These are phyloP conservation scores for Cryphonectria carpinicola DNA, from an alignment of 2,329 filamentous ascomycete species.

Conservation along the genomic window DNA sequence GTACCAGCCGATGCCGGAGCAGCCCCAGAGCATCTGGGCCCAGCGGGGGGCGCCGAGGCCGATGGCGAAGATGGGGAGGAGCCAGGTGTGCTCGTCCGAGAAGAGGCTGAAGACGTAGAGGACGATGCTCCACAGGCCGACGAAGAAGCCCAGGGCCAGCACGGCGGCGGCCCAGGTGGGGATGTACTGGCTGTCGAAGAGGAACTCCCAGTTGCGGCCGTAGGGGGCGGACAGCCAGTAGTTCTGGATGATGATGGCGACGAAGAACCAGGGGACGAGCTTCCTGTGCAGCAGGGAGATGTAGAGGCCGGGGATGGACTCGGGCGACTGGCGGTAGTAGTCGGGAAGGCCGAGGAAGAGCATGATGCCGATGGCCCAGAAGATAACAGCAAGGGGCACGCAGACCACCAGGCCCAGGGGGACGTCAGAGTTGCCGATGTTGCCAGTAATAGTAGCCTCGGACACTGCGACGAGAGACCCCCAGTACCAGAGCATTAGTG, in stretches of 20 bases:
- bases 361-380: slow-evolving; percentile 60
- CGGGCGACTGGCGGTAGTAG: slow-evolving; percentile 68
- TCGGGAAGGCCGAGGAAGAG: slow-evolving; percentile 66
- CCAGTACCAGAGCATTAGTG: slow-evolving; percentile 70
- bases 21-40: slow-evolving; percentile 71
- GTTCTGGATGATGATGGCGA: slow-evolving; percentile 67
- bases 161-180: slow-evolving; percentile 60
- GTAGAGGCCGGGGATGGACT: slow-evolving; percentile 69
- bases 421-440: slow-evolving; percentile 40
- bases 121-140: slow-evolving; percentile 58
- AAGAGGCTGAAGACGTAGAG: slow-evolving; percentile 57
- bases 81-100: slow-evolving; percentile 67
- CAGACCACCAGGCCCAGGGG: slow-evolving; percentile 50
- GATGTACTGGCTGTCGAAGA: slow-evolving; percentile 62
- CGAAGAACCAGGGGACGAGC: slow-evolving; percentile 71
- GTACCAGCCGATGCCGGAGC: slow-evolving; percentile 62
- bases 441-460: slow-evolving; percentile 45
- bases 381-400: slow-evolving; percentile 58
- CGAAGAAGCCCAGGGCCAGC: slow-evolving; percentile 59
- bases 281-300: slow-evolving; percentile 63
- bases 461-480: slow-evolving; percentile 57
- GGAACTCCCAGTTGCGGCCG: slow-evolving; percentile 68
- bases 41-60: slow-evolving; percentile 68
- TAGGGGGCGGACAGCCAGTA: slow-evolving; percentile 70
- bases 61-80: slow-evolving; percentile 69